Evolutionary conservation across 768 basidiomycete genomes (phyloP).

Genomic region (Suillus clintonianus): DNA sequence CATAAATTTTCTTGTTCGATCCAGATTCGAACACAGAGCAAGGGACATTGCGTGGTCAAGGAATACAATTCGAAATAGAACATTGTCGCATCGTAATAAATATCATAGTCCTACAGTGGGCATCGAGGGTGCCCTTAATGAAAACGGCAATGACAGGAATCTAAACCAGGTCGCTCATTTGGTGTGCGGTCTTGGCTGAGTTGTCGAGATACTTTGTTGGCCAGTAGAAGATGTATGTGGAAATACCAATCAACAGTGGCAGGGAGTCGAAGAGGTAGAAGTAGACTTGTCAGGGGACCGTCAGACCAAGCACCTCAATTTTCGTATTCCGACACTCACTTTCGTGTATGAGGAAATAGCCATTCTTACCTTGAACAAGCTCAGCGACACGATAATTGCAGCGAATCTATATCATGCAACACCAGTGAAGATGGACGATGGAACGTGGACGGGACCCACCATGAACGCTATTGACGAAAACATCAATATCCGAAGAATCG

Average conservation of each 20-base stretch:
- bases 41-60: too few relatives aligned
- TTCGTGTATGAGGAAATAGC: constrained; percentile 25
- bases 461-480: constrained; percentile 27
- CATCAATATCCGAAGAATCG: constrained; percentile 18
- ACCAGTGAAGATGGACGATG: neutral
- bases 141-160: neutral
- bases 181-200: neutral
- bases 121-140: too few relatives aligned
- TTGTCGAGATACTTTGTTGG: constrained; percentile 24
- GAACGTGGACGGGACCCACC: constrained; percentile 14
- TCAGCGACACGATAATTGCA: constrained; percentile 31
- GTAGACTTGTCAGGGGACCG: constrained; percentile 18
- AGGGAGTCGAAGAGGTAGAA: constrained; percentile 32
- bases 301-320: neutral
- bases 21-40: too few relatives aligned
- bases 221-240: constrained; percentile 26
- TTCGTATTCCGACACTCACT: constrained; percentile 6
- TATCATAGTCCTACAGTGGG: too few relatives aligned
- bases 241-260: constrained; percentile 27
- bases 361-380: constrained; percentile 16
- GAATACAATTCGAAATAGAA: too few relatives aligned
- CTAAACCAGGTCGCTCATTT: neutral
- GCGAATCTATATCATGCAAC: constrained; percentile 19
- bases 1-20: too few relatives aligned
- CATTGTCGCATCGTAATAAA: too few relatives aligned